phyloP scores from a whole-genome alignment of 371 early-diverging fungal species.

The Mucor ambiguus region DNA sequence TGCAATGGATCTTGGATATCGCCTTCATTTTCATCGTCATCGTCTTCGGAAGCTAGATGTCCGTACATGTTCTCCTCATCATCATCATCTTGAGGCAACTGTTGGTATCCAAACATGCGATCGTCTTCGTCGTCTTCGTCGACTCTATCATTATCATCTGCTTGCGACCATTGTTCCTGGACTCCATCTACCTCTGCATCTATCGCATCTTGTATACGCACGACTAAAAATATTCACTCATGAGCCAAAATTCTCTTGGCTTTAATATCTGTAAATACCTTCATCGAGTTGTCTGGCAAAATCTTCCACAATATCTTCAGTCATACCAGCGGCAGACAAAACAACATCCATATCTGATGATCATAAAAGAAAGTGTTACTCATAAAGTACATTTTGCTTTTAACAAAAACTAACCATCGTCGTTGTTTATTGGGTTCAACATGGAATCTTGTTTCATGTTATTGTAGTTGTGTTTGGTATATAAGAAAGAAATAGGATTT shows the following conservation, averaged over 20 bases:
- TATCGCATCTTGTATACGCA: conserved; percentile 18
- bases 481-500: neutral
- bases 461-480: neutral
- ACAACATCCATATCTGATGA: neutral
- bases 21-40: conserved; percentile 9
- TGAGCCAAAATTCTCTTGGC: neutral
- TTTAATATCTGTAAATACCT: conserved; percentile 14
- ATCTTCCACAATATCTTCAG: conserved; percentile 35
- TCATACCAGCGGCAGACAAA: neutral
- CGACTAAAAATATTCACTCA: conserved; percentile 6
- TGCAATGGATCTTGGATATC: conserved; percentile 15
- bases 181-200: conserved; percentile 8
- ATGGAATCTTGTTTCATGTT: neutral
- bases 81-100: conserved; percentile 38
- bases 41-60: conserved; percentile 22
- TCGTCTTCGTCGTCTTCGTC: conserved; percentile 18
- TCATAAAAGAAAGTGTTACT: neutral
- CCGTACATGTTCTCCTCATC: conserved; percentile 26
- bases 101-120: conserved; percentile 29
- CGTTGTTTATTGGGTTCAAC: conserved; percentile 1
- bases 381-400: neutral
- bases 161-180: neutral
- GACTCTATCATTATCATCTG: conserved; percentile 12
- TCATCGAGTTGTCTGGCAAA: conserved; percentile 43
- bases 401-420: neutral